A percentile compares a stretch with the other conserved stretches of the same genome.
Conservation (phyloP, 306 rosid genomes). For the Trichosanthes truncata region DNA sequence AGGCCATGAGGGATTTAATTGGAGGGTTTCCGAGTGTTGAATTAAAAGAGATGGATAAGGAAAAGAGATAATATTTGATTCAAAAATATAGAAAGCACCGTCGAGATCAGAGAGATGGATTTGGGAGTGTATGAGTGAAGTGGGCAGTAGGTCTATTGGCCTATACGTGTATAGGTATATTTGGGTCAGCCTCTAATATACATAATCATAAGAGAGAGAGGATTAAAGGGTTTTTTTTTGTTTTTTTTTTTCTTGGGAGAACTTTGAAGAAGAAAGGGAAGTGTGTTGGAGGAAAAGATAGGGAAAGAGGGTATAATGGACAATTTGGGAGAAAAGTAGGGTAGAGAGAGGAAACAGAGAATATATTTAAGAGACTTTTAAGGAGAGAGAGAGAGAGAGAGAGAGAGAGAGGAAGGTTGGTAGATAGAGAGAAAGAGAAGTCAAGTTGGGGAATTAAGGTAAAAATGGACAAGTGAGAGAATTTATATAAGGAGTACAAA, state of each 20-base stretch:
- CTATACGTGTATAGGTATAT: conserved; percentile 2
- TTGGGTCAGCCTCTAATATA: not conserved
- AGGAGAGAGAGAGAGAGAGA: not conserved
- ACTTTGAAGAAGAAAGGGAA: too few relatives aligned
- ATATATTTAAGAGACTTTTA: not conserved
- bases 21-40: not conserved
- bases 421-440: not conserved
- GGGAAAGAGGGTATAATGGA: not conserved
- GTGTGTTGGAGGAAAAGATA: too few relatives aligned
- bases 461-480: not conserved
- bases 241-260: not conserved
- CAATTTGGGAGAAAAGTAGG: not conserved
- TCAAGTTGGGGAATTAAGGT: not conserved
- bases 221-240: not conserved
- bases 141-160: not conserved
- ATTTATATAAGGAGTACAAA: too few relatives aligned
- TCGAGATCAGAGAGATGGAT: too few relatives aligned
- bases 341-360: not conserved
- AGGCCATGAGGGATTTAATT: conserved; percentile 22
- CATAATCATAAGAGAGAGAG: not conserved
- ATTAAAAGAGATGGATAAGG: not conserved
- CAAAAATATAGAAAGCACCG: not conserved
- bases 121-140: not conserved
- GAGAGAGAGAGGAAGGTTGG: not conserved
- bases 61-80: not conserved